phyloP scores from a whole-genome alignment of 805 yeast genomes.

The Yarrowia osloensis region DNA sequence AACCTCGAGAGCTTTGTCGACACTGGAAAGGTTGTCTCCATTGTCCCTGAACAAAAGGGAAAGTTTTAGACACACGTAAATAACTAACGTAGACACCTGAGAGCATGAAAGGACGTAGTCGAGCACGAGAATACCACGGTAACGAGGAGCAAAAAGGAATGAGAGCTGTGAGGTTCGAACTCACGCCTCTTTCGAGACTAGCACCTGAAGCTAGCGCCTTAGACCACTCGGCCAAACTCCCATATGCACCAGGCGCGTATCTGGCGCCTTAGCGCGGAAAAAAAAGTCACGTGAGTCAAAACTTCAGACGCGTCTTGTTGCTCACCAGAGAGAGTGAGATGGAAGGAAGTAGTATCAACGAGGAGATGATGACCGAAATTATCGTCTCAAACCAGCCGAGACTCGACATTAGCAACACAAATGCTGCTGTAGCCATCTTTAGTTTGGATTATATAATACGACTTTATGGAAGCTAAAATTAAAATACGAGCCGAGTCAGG shows the following conservation, averaged over 20 bases:
- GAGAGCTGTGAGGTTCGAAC: constrained; percentile 38
- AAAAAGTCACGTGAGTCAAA: not conserved
- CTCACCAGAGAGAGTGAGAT: not conserved
- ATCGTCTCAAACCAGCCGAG: too few relatives aligned
- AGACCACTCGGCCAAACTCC: constrained; percentile 28
- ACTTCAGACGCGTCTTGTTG: not conserved
- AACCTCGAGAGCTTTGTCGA: constrained; percentile 62
- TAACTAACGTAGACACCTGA: not conserved
- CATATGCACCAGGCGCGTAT: not conserved
- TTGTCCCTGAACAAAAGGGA: constrained; percentile 71
- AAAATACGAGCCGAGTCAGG: too few relatives aligned
- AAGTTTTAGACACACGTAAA: constrained; percentile 26
- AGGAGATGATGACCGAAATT: not conserved
- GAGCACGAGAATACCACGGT: not conserved
- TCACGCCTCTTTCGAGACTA: constrained; percentile 34
- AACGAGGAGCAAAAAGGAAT: not conserved
- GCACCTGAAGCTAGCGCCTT: constrained; percentile 28
- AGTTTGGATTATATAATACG: not conserved
- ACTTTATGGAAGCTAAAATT: not conserved
- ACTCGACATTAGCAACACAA: too few relatives aligned
- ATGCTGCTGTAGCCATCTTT: not conserved
- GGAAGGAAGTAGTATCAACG: not conserved
- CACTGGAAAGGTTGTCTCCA: constrained; percentile 67
- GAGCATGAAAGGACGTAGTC: too few relatives aligned
- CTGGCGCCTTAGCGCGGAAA: not conserved